Conservation (phyloP, 2,329 filamentous ascomycete genomes). For the Pseudogymnoascus sp. region DNA sequence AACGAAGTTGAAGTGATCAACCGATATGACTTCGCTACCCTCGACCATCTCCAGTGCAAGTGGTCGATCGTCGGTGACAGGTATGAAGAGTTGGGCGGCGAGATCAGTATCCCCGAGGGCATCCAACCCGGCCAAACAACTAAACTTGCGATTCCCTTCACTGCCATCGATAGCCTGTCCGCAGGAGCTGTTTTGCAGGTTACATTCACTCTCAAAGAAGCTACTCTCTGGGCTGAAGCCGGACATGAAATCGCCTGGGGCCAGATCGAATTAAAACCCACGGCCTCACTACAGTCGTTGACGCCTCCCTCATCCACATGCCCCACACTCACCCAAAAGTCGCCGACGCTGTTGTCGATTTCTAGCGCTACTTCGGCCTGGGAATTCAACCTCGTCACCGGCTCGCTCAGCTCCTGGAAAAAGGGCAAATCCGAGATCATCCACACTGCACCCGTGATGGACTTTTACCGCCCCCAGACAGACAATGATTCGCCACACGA, state of each 20-base stretch:
- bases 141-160: conserved; percentile 13
- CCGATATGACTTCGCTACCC: conserved; percentile 45
- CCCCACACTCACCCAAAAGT: conserved; percentile 24
- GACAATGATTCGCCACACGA: conserved; percentile 24
- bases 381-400: conserved; percentile 38
- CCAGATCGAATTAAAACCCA: conserved; percentile 33
- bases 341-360: conserved; percentile 18
- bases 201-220: conserved; percentile 37
- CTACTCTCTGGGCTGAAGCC: conserved; percentile 44
- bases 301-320: not conserved
- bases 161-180: conserved; percentile 13
- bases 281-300: conserved; percentile 16
- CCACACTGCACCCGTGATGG: conserved; percentile 39
- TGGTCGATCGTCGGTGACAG: conserved; percentile 40
- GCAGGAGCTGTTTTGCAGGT: conserved; percentile 43
- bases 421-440: conserved; percentile 36
- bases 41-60: conserved; percentile 43
- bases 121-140: conserved; percentile 32
- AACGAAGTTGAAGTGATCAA: conserved; percentile 28
- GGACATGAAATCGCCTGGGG: conserved; percentile 47
- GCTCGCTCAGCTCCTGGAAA: conserved; percentile 37
- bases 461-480: conserved; percentile 19
- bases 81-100: conserved; percentile 27
- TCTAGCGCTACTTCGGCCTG: conserved; percentile 29
- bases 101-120: not conserved